These are phyloP conservation scores for Seiridium cupressi DNA, from an alignment of 2,329 filamentous ascomycete species.

Conservation along the genomic window DNA sequence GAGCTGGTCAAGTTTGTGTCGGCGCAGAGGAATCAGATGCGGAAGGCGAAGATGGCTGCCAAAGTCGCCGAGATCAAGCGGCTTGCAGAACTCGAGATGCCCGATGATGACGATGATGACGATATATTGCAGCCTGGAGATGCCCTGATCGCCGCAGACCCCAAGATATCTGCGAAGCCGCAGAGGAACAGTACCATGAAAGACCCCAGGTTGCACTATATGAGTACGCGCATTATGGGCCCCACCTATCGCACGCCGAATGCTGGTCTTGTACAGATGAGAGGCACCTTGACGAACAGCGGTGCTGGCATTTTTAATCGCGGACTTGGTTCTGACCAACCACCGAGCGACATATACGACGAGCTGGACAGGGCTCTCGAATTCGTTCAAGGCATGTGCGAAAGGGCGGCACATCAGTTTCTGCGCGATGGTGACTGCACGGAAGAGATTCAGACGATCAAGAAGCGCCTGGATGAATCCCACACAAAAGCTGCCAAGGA, in stretches of 20 bases:
- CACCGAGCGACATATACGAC: constrained; percentile 59
- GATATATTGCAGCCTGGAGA: constrained; percentile 26
- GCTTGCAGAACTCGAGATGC: constrained; percentile 57
- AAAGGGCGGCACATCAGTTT: constrained; percentile 85
- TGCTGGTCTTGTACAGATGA: constrained; percentile 20
- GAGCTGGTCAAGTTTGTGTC: constrained; percentile 79
- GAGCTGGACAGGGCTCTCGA: constrained; percentile 77
- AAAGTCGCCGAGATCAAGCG: constrained; percentile 66
- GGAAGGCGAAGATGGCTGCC: constrained; percentile 83
- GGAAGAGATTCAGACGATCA: constrained; percentile 71
- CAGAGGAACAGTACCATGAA: constrained; percentile 13
- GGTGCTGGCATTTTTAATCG: constrained; percentile 22
- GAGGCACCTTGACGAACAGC: constrained; percentile 13
- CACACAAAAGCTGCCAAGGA: constrained; percentile 60
- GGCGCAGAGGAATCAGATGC: constrained; percentile 75
- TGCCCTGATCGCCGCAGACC: constrained; percentile 19
- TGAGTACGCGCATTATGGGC: constrained; percentile 37
- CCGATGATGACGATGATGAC: constrained; percentile 41
- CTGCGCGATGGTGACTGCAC: constrained; percentile 83
- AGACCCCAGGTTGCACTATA: constrained; percentile 32
- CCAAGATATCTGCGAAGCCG: constrained; percentile 9
- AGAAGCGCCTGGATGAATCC: constrained; percentile 62
- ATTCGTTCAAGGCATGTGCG: constrained; percentile 76
- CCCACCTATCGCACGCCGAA: constrained; percentile 22
- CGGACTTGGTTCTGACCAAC: constrained; percentile 15